phyloP scores from a whole-genome alignment of 495 filamentous ascomycete genomes.

The Penicillium psychrofluorescens region DNA sequence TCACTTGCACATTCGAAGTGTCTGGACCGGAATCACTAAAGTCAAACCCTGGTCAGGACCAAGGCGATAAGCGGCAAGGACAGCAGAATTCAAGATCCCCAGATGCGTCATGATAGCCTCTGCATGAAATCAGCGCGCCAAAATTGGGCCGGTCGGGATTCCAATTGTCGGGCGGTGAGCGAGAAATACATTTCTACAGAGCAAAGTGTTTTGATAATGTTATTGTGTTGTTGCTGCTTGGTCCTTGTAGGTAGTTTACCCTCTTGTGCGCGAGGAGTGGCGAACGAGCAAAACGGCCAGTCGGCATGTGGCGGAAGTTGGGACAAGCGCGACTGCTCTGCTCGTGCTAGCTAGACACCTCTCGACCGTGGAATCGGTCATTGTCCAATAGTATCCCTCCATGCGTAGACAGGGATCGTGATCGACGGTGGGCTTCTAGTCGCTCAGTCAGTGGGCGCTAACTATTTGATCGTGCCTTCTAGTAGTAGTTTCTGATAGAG shows the following conservation, averaged over 20 bases:
- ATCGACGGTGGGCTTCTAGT: conserved; percentile 9
- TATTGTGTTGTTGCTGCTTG: too few relatives aligned
- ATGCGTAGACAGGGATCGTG: conserved; percentile 9
- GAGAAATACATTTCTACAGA: neutral
- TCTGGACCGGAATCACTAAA: neutral
- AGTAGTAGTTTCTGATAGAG: too few relatives aligned
- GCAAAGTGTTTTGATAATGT: neutral
- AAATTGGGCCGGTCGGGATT: neutral
- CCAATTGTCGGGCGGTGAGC: neutral
- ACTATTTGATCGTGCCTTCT: too few relatives aligned
- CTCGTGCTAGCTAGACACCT: too few relatives aligned
- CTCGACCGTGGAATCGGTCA: too few relatives aligned
- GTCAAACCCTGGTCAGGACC: neutral
- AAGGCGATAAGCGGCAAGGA: conserved; percentile 3
- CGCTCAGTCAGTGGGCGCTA: too few relatives aligned
- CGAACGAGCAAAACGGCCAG: neutral
- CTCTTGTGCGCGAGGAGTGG: neutral
- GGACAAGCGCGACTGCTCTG: too few relatives aligned
- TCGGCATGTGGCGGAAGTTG: conserved; percentile 5
- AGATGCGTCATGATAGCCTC: conserved; percentile 28
- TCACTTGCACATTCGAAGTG: too few relatives aligned
- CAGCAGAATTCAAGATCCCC: conserved; percentile 13
- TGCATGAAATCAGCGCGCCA: conserved; percentile 16
- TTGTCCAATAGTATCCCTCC: conserved; percentile 6
- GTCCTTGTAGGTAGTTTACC: too few relatives aligned